Percentiles rank a stretch among this genome's conserved stretches.
Evolutionary conservation across 495 filamentous ascomycete species (phyloP).

Genomic region (Darksidea phi): DNA sequence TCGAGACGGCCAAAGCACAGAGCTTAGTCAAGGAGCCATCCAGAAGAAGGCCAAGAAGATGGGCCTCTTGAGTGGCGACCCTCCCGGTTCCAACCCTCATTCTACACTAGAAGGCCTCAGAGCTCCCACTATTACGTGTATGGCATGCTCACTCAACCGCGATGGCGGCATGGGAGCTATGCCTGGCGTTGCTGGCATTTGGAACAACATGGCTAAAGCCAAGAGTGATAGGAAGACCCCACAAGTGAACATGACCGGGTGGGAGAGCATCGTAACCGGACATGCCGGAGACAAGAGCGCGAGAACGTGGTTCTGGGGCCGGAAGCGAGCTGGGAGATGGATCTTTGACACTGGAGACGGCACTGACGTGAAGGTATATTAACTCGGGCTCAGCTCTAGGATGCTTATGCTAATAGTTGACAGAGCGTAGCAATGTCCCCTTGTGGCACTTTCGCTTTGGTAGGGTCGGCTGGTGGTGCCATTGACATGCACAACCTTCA

Average conservation of each 20-base stretch:
- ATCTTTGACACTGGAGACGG: conserved; percentile 83
- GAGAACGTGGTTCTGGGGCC: conserved; percentile 96
- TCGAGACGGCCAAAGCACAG: conserved; percentile 88
- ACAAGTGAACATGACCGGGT: conserved; percentile 72
- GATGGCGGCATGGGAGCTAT: conserved; percentile 87
- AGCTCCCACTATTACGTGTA: conserved; percentile 82
- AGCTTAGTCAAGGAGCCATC: conserved; percentile 84
- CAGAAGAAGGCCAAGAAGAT: conserved; percentile 80
- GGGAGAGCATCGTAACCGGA: conserved; percentile 96
- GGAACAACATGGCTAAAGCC: conserved; percentile 68
- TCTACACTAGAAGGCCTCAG: conserved; percentile 72
- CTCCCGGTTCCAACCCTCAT: conserved; percentile 51
- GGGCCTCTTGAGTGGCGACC: conserved; percentile 58
- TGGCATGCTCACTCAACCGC: conserved; percentile 85
- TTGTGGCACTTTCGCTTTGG: conserved; percentile 90
- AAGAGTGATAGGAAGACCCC: conserved; percentile 52
- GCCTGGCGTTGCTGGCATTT: conserved; percentile 66
- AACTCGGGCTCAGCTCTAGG: conserved; percentile 40
- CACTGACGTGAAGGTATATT: conserved; percentile 61
- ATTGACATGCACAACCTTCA: conserved; percentile 97
- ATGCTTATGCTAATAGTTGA: conserved; percentile 13
- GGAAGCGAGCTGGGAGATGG: conserved; percentile 90
- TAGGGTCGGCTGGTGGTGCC: conserved; percentile 77
- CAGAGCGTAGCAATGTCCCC: conserved; percentile 79
- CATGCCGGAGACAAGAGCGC: conserved; percentile 81